Evolutionary conservation across 768 basidiomycete genomes (phyloP).

Genomic region (Collybia nuda): DNA sequence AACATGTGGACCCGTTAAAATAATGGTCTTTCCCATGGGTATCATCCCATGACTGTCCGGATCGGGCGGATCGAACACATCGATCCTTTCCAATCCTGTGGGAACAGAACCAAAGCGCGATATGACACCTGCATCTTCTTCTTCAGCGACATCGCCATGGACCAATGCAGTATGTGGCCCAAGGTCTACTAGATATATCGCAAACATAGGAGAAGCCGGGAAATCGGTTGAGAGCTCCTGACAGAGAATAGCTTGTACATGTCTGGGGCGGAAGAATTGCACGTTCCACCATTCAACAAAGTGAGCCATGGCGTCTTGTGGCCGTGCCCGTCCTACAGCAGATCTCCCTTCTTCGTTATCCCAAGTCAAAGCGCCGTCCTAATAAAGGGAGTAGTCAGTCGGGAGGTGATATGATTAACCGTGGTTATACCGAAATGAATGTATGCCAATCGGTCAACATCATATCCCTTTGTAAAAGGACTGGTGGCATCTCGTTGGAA

Average conservation of each 20-base stretch:
- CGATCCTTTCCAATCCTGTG: slow-evolving; percentile 15
- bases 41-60: too few relatives aligned
- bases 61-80: slow-evolving; percentile 17
- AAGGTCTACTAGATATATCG: slow-evolving; percentile 23
- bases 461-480: slow-evolving; percentile 9
- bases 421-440: slow-evolving; percentile 16
- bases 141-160: neutral
- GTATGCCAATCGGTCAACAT: slow-evolving; percentile 14
- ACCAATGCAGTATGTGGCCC: neutral
- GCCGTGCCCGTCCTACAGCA: slow-evolving; percentile 3
- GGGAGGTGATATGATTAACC: too few relatives aligned
- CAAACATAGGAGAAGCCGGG: slow-evolving; percentile 20
- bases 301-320: slow-evolving; percentile 21
- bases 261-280: slow-evolving; percentile 12
- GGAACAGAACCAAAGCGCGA: slow-evolving; percentile 20
- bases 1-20: too few relatives aligned
- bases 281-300: slow-evolving; percentile 15
- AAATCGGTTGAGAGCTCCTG: slow-evolving; percentile 16
- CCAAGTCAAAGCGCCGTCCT: slow-evolving; percentile 18
- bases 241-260: slow-evolving; percentile 13
- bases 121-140: slow-evolving; percentile 5
- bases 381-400: neutral
- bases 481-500: slow-evolving; percentile 10
- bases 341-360: neutral
- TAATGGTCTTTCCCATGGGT: too few relatives aligned